Evolutionary conservation across 345 rosid genomes (phyloP).

Genomic region (Rubroshorea leprosula): DNA sequence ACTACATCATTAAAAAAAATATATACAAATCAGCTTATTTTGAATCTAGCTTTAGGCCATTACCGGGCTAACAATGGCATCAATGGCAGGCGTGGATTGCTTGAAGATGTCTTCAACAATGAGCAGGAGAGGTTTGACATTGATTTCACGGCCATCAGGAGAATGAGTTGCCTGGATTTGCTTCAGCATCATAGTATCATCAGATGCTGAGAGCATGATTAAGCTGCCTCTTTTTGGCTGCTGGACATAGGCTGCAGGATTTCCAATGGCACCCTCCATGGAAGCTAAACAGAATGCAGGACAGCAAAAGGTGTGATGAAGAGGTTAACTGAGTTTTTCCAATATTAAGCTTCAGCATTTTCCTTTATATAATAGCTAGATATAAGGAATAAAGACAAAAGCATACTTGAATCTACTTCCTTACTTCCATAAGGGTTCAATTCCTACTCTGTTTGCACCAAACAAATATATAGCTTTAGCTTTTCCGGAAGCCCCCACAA

Average conservation of each 20-base stretch:
- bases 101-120: constrained; percentile 65
- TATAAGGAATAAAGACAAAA: constrained; percentile 28
- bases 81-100: constrained; percentile 36
- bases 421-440: constrained; percentile 57
- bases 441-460: constrained; percentile 3
- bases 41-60: background rate
- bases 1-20: background rate
- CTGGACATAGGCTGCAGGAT: constrained; percentile 8
- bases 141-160: constrained; percentile 54
- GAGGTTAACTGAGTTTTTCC: background rate
- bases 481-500: background rate
- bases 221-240: constrained; percentile 31
- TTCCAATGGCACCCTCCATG: background rate
- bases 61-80: constrained; percentile 31
- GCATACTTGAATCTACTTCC: constrained; percentile 55
- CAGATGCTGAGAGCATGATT: constrained; percentile 38
- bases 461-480: constrained; percentile 12
- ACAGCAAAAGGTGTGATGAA: no score
- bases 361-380: constrained; percentile 17
- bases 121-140: constrained; percentile 57
- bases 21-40: no score
- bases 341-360: background rate
- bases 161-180: constrained; percentile 50
- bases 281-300: background rate
- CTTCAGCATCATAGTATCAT: constrained; percentile 55